Conservation (phyloP, 257 asterid species). For the Salvia miltiorrhiza region DNA sequence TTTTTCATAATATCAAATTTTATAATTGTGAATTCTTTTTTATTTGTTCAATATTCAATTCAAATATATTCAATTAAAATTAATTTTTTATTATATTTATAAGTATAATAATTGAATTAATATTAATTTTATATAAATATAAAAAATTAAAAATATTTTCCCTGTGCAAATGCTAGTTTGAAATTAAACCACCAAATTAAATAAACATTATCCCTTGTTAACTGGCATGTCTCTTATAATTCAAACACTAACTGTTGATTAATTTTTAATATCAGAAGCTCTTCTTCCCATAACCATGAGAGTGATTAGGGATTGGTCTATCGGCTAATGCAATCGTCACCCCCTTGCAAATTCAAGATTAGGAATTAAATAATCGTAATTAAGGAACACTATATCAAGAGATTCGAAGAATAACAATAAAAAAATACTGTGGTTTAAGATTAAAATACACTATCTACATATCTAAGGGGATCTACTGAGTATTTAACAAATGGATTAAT, state of each 20-base stretch:
- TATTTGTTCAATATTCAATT: too few species aligned
- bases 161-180: too few species aligned
- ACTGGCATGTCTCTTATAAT: slow-evolving; percentile 45
- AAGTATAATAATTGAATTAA: too few species aligned
- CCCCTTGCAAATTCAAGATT: slow-evolving; percentile 20
- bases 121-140: too few species aligned
- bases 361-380: slow-evolving; percentile 8
- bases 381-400: not conserved
- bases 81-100: too few species aligned
- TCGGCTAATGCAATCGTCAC: slow-evolving; percentile 43
- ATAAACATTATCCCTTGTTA: slow-evolving; percentile 38
- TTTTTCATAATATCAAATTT: too few species aligned
- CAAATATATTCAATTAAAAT: too few species aligned
- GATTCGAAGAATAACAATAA: slow-evolving; percentile 7
- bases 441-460: slow-evolving; percentile 28
- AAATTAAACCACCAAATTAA: not conserved
- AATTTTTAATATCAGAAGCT: not conserved
- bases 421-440: slow-evolving; percentile 3
- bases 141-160: too few species aligned
- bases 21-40: too few species aligned
- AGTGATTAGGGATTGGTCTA: slow-evolving; percentile 26
- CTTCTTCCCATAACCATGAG: slow-evolving; percentile 37
- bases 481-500: slow-evolving; percentile 27
- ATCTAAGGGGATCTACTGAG: slow-evolving; percentile 31
- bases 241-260: slow-evolving; percentile 23